These are phyloP conservation scores for Eucalyptus albens DNA, from an alignment of 345 rosid genomes.

Conservation along the genomic window DNA sequence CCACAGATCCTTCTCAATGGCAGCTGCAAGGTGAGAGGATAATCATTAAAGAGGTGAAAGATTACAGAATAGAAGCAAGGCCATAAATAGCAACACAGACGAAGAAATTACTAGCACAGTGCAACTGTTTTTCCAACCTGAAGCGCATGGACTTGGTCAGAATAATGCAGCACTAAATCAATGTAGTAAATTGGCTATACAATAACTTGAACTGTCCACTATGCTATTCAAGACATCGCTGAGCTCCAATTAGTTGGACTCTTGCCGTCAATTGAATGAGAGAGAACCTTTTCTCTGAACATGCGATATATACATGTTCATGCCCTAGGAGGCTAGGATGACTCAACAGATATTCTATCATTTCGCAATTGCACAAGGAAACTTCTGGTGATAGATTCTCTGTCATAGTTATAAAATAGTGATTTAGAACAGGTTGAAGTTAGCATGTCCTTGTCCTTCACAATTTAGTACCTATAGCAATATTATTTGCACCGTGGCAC, in stretches of 20 bases:
- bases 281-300: not conserved
- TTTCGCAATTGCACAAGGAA: not conserved
- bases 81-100: not conserved
- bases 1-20: constrained; percentile 97
- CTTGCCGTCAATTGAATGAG: not conserved
- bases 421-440: not conserved
- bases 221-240: not conserved
- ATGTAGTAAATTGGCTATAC: not conserved
- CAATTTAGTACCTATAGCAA: not conserved
- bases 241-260: not conserved
- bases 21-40: constrained; percentile 48
- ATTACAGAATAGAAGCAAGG: not conserved
- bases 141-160: not conserved
- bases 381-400: not conserved
- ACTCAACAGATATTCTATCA: not conserved
- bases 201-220: not conserved
- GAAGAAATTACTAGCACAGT: not conserved
- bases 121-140: not conserved
- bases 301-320: not conserved
- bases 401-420: not conserved
- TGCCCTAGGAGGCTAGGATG: not conserved
- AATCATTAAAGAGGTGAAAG: not conserved
- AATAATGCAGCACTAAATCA: not conserved
- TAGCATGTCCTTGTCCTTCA: not conserved
- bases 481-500: not conserved